Percentiles rank a stretch among this genome's conserved stretches.
phyloP scores from a whole-genome alignment of 2,329 filamentous ascomycete species.

The Talaromyces sp. region DNA sequence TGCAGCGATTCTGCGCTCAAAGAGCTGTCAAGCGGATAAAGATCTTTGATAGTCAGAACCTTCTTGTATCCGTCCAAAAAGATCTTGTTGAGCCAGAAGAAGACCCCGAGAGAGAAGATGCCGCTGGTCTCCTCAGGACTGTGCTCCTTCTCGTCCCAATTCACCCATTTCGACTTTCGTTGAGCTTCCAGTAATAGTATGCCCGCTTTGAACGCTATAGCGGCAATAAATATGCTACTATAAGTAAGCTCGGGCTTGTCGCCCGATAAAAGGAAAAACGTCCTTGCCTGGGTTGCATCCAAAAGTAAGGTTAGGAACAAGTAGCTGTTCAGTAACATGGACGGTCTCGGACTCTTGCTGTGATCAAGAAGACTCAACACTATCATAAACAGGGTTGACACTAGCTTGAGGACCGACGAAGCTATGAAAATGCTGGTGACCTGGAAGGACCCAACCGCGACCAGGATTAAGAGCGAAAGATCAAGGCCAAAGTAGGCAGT shows the following conservation, averaged over 20 bases:
- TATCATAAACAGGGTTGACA: conserved; percentile 22
- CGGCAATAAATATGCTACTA: conserved; percentile 37
- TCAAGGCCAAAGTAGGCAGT: conserved; percentile 5
- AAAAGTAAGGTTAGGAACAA: conserved; percentile 41
- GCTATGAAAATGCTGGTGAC: conserved; percentile 30
- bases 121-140: conserved; percentile 49
- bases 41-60: conserved; percentile 39
- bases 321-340: conserved; percentile 35
- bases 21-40: conserved; percentile 44
- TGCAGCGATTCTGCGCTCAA: conserved; percentile 2
- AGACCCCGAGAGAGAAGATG: conserved; percentile 42
- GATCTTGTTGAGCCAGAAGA: conserved; percentile 50
- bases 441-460: conserved; percentile 14
- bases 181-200: conserved; percentile 41
- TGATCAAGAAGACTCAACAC: conserved; percentile 7
- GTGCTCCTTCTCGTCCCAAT: conserved; percentile 41
- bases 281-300: conserved; percentile 41
- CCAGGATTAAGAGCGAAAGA: conserved; percentile 29
- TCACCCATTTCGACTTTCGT: conserved; percentile 44
- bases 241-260: conserved; percentile 27
- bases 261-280: conserved; percentile 31
- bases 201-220: conserved; percentile 38
- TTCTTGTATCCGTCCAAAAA: conserved; percentile 47
- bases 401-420: conserved; percentile 27
- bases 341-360: conserved; percentile 25